Evolutionary conservation across 2,329 filamentous ascomycete species (phyloP).

Genomic region (Thelonectria discophora): DNA sequence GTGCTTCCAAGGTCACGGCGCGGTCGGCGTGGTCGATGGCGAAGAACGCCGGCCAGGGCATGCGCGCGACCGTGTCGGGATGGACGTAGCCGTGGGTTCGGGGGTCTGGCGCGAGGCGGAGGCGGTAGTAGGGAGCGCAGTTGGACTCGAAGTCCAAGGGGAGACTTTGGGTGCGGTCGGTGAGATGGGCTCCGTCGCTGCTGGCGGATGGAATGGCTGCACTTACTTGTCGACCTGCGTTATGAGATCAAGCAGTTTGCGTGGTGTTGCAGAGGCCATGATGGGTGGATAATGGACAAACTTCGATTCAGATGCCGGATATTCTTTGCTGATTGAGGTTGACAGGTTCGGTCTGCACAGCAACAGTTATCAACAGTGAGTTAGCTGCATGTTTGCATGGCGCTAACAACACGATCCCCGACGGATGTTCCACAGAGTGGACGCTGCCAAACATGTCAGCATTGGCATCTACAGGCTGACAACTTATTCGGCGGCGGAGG

Average conservation of each 20-base stretch:
- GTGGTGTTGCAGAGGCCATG: conserved; percentile 25
- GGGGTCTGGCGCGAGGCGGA: conserved; percentile 55
- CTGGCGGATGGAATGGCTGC: conserved; percentile 16
- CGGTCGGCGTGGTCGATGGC: conserved; percentile 45
- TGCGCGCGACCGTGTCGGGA: conserved; percentile 53
- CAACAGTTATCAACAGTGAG: not conserved
- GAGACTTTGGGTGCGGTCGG: conserved; percentile 49
- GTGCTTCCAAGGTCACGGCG: conserved; percentile 45
- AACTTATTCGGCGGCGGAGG: too few relatives aligned
- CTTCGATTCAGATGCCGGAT: not conserved
- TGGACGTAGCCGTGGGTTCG: conserved; percentile 61
- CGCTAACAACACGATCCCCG: not conserved
- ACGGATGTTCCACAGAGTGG: too few relatives aligned
- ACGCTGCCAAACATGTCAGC: too few relatives aligned
- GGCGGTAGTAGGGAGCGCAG: conserved; percentile 53
- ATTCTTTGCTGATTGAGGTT: not conserved
- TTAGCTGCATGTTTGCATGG: conserved; percentile 12
- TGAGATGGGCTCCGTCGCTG: not conserved
- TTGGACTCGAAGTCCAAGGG: conserved; percentile 54
- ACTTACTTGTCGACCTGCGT: conserved; percentile 54
- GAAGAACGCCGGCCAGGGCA: conserved; percentile 58
- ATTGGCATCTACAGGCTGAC: too few relatives aligned
- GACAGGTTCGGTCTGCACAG: too few relatives aligned
- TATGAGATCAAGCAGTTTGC: conserved; percentile 50
- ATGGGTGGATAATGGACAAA: conserved; percentile 18